These are phyloP conservation scores for Arabidopsis lyrata DNA, from an alignment of 441 rosid genomes.

Conservation along the genomic window DNA sequence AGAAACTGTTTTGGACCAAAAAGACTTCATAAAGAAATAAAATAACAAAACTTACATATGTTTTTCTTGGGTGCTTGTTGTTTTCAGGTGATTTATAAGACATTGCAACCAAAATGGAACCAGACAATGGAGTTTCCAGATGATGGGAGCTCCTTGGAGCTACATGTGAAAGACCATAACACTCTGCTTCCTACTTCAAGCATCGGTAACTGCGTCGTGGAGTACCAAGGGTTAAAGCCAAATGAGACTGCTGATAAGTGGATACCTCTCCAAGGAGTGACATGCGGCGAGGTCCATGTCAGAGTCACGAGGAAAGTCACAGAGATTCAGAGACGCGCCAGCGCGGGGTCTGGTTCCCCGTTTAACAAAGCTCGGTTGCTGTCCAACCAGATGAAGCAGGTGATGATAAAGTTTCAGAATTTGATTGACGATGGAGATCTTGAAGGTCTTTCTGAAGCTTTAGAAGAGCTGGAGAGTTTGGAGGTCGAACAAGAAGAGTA, in stretches of 20 bases:
- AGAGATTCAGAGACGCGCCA: conserved; percentile 55
- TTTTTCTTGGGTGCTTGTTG: conserved; percentile 14
- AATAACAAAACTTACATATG: neutral
- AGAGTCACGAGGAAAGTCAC: conserved; percentile 82
- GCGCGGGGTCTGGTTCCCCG: conserved; percentile 58
- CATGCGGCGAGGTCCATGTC: conserved; percentile 81
- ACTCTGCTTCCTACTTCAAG: conserved; percentile 80
- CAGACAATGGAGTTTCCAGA: conserved; percentile 96
- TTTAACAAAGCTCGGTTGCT: conserved; percentile 43
- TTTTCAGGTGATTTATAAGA: conserved; percentile 74
- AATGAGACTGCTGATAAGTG: conserved; percentile 87
- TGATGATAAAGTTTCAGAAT: conserved; percentile 66
- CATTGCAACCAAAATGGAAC: conserved; percentile 84
- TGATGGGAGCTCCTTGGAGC: conserved; percentile 72
- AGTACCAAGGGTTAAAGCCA: conserved; percentile 84
- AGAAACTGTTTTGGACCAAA: neutral
- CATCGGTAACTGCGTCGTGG: conserved; percentile 87
- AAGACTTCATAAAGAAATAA: neutral
- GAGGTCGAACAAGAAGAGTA: conserved; percentile 81
- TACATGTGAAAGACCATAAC: conserved; percentile 90
- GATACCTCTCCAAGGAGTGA: conserved; percentile 99
- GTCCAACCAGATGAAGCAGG: conserved; percentile 66
- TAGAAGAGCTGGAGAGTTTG: conserved; percentile 76
- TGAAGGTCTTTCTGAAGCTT: conserved; percentile 62
- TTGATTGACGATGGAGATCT: conserved; percentile 64